Percentiles rank a stretch among this genome's conserved stretches.
Conservation (phyloP, 495 filamentous ascomycete species). For the Tirmania nivea region DNA sequence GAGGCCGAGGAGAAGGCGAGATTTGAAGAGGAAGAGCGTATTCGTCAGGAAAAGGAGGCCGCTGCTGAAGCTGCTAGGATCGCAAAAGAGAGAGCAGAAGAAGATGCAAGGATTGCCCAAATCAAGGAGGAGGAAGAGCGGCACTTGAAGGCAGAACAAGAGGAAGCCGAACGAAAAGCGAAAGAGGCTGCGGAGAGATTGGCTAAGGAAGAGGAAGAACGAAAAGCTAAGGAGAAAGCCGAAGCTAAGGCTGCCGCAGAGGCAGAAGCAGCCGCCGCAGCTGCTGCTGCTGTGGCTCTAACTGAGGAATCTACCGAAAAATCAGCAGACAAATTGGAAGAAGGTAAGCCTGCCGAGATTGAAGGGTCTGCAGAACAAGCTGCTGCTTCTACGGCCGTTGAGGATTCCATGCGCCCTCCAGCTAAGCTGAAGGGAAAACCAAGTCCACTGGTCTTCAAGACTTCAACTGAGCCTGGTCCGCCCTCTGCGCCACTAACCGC, state of each 20-base stretch:
- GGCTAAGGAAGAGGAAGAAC: constrained; percentile 32
- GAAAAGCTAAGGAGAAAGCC: constrained; percentile 27
- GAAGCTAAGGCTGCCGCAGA: constrained; percentile 19
- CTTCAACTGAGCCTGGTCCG: constrained; percentile 32
- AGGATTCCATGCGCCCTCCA: constrained; percentile 29
- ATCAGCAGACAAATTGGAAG: constrained; percentile 15
- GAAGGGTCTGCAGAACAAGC: constrained; percentile 24
- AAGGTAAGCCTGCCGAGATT: constrained; percentile 22
- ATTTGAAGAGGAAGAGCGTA: constrained; percentile 13
- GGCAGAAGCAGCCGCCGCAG: constrained; percentile 23
- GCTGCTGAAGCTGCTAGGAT: constrained; percentile 3
- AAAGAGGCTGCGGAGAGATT: constrained; percentile 28
- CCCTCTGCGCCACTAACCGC: constrained; percentile 23
- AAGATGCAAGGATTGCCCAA: constrained; percentile 6
- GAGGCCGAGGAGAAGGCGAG: constrained; percentile 6
- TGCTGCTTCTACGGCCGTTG: constrained; percentile 33
- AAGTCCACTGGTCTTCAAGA: constrained; percentile 14
- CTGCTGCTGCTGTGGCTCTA: constrained; percentile 16
- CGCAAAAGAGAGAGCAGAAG: constrained; percentile 9
- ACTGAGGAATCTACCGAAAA: constrained; percentile 29
- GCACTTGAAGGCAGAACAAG: constrained; percentile 4
- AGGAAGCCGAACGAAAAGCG: constrained; percentile 8
- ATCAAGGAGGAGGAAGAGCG: constrained; percentile 6
- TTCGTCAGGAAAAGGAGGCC: constrained; percentile 1
- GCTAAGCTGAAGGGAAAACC: constrained; percentile 36